These are phyloP conservation scores for Hypoxylon fragiforme DNA, from an alignment of 495 filamentous ascomycete species.

Conservation along the genomic window DNA sequence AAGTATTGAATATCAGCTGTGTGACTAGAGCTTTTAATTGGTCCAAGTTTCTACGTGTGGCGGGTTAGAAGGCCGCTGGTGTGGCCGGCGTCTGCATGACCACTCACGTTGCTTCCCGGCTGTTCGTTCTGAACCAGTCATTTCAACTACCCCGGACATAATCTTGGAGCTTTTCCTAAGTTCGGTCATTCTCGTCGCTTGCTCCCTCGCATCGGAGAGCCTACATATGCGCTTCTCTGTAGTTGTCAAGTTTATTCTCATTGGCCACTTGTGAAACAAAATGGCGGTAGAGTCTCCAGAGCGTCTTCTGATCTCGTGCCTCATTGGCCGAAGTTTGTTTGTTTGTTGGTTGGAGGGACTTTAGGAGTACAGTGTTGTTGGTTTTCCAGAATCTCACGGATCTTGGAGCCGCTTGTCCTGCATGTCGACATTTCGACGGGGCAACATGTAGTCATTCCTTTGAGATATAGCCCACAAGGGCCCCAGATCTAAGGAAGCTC, in stretches of 20 bases:
- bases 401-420: slow-evolving; percentile 12
- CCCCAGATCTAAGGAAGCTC: slow-evolving; percentile 4
- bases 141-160: slow-evolving; percentile 17
- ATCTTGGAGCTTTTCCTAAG: slow-evolving; percentile 1
- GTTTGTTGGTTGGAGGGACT: slow-evolving; percentile 8
- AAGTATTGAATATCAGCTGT: neutral
- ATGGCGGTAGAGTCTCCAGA: slow-evolving; percentile 6
- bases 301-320: neutral
- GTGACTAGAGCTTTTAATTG: slow-evolving; percentile 3
- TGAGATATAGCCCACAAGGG: slow-evolving; percentile 9
- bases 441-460: slow-evolving; percentile 5
- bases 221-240: slow-evolving; percentile 2
- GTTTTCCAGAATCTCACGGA: neutral
- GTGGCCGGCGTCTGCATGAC: slow-evolving; percentile 31
- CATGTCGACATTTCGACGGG: slow-evolving; percentile 1
- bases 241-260: neutral
- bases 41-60: slow-evolving; percentile 14
- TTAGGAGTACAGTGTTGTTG: neutral
- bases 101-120: slow-evolving; percentile 20
- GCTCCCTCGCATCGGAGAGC: slow-evolving; percentile 5
- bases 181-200: neutral
- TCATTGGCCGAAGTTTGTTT: slow-evolving; percentile 18
- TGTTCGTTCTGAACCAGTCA: slow-evolving; percentile 10
- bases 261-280: slow-evolving; percentile 7
- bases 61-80: slow-evolving; percentile 20